phyloP scores from a whole-genome alignment of 2,329 filamentous ascomycete species.

The Colletotrichum spaethianum region DNA sequence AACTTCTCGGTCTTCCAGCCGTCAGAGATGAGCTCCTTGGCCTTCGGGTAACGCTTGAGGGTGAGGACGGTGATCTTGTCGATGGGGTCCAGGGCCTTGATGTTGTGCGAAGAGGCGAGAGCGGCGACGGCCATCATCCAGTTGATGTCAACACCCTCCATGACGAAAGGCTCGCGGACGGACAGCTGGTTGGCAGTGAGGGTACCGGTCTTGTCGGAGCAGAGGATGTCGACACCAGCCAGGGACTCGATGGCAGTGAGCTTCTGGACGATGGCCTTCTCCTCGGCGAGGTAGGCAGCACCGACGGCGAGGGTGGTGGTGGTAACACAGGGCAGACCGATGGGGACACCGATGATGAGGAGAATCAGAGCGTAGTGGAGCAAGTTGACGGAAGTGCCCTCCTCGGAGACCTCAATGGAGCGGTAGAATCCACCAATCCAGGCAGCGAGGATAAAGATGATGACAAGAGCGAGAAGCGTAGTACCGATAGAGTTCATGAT shows the following conservation, averaged over 20 bases:
- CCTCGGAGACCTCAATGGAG: slow-evolving; percentile 73
- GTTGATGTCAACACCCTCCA: slow-evolving; percentile 83
- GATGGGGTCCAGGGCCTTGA: slow-evolving; percentile 84
- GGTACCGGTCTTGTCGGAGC: slow-evolving; percentile 87
- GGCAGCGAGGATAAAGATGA: slow-evolving; percentile 81
- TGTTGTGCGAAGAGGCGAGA: slow-evolving; percentile 83
- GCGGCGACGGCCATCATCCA: slow-evolving; percentile 89
- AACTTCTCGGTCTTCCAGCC: slow-evolving; percentile 85
- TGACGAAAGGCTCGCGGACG: slow-evolving; percentile 83
- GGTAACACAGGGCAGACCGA: slow-evolving; percentile 84
- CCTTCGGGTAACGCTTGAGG: slow-evolving; percentile 82
- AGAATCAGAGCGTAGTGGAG: slow-evolving; percentile 79
- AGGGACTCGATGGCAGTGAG: slow-evolving; percentile 84
- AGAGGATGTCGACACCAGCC: slow-evolving; percentile 82
- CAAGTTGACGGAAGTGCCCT: slow-evolving; percentile 69
- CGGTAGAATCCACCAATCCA: slow-evolving; percentile 88
- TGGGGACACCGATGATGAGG: slow-evolving; percentile 83
- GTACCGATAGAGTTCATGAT: slow-evolving; percentile 89
- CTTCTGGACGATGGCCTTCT: slow-evolving; percentile 86
- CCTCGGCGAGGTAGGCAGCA: slow-evolving; percentile 82
- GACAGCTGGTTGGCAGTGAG: slow-evolving; percentile 82
- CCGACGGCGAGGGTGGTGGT: slow-evolving; percentile 84
- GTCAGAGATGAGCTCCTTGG: slow-evolving; percentile 80
- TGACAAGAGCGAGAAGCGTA: slow-evolving; percentile 80
- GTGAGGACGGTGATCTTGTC: slow-evolving; percentile 85